A percentile compares a stretch with the other conserved stretches of the same genome.
These are phyloP conservation scores for Rhodotorula graminis DNA, from an alignment of 768 basidiomycete species.

Conservation along the genomic window DNA sequence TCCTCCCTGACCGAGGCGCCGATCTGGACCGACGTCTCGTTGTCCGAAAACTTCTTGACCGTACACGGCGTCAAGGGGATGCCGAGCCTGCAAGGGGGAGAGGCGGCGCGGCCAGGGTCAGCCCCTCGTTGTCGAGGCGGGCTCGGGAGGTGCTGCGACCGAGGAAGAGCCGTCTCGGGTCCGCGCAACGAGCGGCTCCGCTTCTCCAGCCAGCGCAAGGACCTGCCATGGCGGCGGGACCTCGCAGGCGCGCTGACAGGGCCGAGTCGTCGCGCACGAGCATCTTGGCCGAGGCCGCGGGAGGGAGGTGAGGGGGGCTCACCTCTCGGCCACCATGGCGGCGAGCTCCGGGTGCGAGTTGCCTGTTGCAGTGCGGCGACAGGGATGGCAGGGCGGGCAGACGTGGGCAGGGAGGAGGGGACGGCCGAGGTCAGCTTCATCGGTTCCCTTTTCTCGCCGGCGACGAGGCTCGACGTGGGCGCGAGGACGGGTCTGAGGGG, in stretches of 20 bases:
- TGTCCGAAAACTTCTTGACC: slow-evolving; percentile 86
- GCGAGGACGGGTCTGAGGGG: not conserved
- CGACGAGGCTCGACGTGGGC: no score
- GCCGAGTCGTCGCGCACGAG: no score
- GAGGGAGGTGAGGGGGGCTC: slow-evolving; percentile 49
- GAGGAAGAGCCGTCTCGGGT: no score
- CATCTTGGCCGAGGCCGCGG: not conserved
- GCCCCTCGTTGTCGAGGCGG: not conserved
- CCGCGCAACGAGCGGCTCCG: no score
- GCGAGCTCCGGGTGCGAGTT: slow-evolving; percentile 98
- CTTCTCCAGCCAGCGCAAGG: no score
- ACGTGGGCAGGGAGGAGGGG: not conserved
- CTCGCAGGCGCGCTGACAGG: no score
- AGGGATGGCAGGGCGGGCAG: not conserved
- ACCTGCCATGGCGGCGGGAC: no score
- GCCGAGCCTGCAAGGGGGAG: slow-evolving; percentile 63
- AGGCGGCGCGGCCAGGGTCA: not conserved
- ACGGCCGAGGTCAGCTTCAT: slow-evolving; percentile 1
- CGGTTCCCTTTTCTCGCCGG: not conserved
- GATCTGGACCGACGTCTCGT: slow-evolving; percentile 69
- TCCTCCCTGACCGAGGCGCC: slow-evolving; percentile 92
- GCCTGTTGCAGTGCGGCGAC: slow-evolving; percentile 53
- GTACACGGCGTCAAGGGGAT: slow-evolving; percentile 78
- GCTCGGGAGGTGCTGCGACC: not conserved
- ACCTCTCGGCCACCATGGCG: slow-evolving; percentile 91